These are phyloP conservation scores for Cryphonectria radicalis DNA, from an alignment of 2,329 filamentous ascomycete genomes.

Conservation along the genomic window DNA sequence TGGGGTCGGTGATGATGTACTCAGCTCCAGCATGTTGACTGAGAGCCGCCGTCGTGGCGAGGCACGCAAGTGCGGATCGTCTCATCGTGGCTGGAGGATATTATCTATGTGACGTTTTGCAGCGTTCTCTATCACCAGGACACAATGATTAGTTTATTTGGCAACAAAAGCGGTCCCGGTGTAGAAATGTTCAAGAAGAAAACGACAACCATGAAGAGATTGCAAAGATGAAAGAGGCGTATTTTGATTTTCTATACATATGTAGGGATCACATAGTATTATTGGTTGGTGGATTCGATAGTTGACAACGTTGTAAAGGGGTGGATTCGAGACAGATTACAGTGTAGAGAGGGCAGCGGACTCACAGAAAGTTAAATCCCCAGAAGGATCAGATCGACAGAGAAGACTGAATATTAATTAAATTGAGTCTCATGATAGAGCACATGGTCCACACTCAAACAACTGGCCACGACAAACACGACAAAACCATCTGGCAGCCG, in stretches of 20 bases:
- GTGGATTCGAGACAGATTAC: neutral
- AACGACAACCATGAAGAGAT: neutral
- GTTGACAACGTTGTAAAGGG: neutral
- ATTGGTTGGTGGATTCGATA: neutral
- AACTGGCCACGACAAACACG: neutral
- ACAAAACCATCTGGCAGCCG: neutral
- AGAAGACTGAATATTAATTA: neutral
- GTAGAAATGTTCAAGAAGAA: neutral
- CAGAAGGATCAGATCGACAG: neutral
- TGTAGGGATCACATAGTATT: neutral
- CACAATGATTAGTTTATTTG: neutral
- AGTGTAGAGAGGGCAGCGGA: neutral
- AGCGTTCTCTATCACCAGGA: neutral
- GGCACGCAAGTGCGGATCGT: conserved; percentile 1
- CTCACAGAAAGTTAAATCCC: neutral
- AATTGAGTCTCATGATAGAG: neutral
- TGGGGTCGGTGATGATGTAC: conserved; percentile 8
- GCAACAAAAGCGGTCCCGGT: neutral
- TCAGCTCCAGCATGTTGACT: neutral
- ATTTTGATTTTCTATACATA: neutral
- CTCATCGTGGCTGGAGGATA: neutral
- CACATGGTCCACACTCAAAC: neutral
- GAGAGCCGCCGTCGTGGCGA: conserved; percentile 2
- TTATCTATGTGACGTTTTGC: neutral
- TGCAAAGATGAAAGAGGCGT: neutral